These are phyloP conservation scores for Fusarium ramigenum DNA, from an alignment of 2,329 filamentous ascomycete species.

Conservation along the genomic window DNA sequence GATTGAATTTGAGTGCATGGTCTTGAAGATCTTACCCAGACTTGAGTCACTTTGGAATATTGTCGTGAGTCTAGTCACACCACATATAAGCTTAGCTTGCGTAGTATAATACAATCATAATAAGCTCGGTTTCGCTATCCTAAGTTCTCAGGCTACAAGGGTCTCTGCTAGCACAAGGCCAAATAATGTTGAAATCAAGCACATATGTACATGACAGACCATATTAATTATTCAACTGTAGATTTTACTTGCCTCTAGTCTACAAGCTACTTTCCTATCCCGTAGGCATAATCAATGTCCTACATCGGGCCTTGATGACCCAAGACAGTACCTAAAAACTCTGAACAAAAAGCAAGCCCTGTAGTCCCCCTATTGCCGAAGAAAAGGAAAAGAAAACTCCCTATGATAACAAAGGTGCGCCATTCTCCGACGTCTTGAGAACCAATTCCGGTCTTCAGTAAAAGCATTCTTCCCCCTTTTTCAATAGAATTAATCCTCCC, in stretches of 20 bases:
- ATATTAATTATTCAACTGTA: slow-evolving; percentile 1
- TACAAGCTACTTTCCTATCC: slow-evolving; percentile 10
- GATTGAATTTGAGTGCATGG: not conserved
- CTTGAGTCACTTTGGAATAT: not conserved
- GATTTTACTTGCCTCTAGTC: slow-evolving; percentile 8
- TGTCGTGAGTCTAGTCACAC: not conserved
- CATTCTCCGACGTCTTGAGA: slow-evolving; percentile 41
- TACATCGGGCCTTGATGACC: not conserved
- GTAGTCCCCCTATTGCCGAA: slow-evolving; percentile 10
- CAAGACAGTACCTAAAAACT: slow-evolving; percentile 16
- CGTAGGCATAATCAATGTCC: not conserved
- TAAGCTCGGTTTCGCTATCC: not conserved
- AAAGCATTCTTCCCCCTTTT: slow-evolving; percentile 2
- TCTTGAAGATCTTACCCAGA: not conserved
- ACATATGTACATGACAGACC: not conserved
- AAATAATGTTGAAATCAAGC: not conserved
- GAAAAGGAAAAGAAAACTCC: slow-evolving; percentile 15
- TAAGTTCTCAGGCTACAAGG: not conserved
- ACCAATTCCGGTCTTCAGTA: slow-evolving; percentile 12
- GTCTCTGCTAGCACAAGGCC: not conserved
- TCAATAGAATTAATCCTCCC: not conserved
- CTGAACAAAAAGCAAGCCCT: slow-evolving; percentile 23
- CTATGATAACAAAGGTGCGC: slow-evolving; percentile 30
- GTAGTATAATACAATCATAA: not conserved
- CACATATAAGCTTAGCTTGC: not conserved